These are phyloP conservation scores for Exobasidium rhododendri DNA, from an alignment of 1,284 basidiomycete species.

Conservation along the genomic window DNA sequence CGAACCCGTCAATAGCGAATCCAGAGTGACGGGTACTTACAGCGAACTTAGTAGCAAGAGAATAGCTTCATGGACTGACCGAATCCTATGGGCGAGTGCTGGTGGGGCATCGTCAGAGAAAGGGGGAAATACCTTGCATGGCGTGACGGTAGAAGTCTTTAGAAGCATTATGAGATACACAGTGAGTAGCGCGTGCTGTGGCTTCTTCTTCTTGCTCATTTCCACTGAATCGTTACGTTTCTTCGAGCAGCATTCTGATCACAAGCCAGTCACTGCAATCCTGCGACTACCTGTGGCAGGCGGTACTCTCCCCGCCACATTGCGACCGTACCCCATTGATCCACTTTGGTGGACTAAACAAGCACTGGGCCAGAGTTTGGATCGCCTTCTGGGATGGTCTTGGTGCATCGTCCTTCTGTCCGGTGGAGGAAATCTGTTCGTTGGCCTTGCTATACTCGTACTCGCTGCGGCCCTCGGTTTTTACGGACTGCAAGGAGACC, in stretches of 20 bases:
- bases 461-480: constrained; percentile 9
- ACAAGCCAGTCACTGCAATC: constrained; percentile 53
- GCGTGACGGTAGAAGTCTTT: constrained; percentile 46
- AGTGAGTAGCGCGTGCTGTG: constrained; percentile 12
- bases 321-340: constrained; percentile 39
- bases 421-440: constrained; percentile 15
- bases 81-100: constrained; percentile 70
- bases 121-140: constrained; percentile 13
- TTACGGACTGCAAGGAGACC: constrained; percentile 2
- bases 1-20: not conserved
- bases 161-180: constrained; percentile 51
- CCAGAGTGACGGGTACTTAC: not conserved
- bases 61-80: constrained; percentile 88
- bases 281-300: constrained; percentile 59
- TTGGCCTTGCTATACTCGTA: constrained; percentile 13
- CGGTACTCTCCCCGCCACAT: constrained; percentile 51
- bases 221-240: not conserved
- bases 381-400: constrained; percentile 68
- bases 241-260: constrained; percentile 43
- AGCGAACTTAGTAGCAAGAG: constrained; percentile 64
- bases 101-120: constrained; percentile 67
- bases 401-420: constrained; percentile 59
- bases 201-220: not conserved
- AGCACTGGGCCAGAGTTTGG: constrained; percentile 65
- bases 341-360: constrained; percentile 62